These are phyloP conservation scores for Hypoxylon sp. DNA, from an alignment of 2,329 filamentous ascomycete genomes.

Conservation along the genomic window DNA sequence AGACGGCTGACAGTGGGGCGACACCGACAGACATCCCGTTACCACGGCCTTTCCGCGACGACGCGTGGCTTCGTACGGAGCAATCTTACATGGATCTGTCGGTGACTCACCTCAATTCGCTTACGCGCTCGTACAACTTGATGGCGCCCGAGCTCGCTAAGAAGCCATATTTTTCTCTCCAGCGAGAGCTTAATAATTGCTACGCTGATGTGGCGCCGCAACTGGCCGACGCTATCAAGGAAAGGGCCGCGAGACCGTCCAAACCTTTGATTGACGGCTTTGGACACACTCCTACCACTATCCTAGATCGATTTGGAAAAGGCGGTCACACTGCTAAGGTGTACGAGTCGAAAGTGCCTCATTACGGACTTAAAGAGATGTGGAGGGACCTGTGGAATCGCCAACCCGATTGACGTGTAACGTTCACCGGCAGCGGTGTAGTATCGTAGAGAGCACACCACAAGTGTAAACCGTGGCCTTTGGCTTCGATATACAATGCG, in stretches of 20 bases:
- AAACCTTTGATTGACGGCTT: conserved; percentile 56
- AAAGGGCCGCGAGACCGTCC: conserved; percentile 67
- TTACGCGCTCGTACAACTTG: conserved; percentile 91
- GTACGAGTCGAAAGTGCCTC: conserved; percentile 77
- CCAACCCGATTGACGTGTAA: background rate
- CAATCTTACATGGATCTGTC: conserved; percentile 79
- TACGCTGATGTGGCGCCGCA: conserved; percentile 87
- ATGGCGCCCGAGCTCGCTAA: conserved; percentile 93
- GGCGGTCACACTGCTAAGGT: conserved; percentile 68
- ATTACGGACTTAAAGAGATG: conserved; percentile 90
- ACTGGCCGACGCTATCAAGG: conserved; percentile 77
- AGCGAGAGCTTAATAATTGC: conserved; percentile 83
- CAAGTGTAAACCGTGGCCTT: background rate
- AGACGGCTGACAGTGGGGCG: conserved; percentile 10
- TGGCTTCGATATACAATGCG: background rate
- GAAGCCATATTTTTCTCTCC: conserved; percentile 88
- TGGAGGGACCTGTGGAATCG: conserved; percentile 80
- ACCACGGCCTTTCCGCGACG: conserved; percentile 78
- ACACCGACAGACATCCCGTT: conserved; percentile 50
- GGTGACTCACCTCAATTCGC: conserved; percentile 79
- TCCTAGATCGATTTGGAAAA: conserved; percentile 71
- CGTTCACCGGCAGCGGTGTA: background rate
- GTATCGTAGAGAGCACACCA: conserved; percentile 4
- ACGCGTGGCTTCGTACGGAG: conserved; percentile 79
- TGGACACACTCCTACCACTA: conserved; percentile 57